Conservation (phyloP, 2,329 filamentous ascomycete species). For the Zymoseptoria passerinii region DNA sequence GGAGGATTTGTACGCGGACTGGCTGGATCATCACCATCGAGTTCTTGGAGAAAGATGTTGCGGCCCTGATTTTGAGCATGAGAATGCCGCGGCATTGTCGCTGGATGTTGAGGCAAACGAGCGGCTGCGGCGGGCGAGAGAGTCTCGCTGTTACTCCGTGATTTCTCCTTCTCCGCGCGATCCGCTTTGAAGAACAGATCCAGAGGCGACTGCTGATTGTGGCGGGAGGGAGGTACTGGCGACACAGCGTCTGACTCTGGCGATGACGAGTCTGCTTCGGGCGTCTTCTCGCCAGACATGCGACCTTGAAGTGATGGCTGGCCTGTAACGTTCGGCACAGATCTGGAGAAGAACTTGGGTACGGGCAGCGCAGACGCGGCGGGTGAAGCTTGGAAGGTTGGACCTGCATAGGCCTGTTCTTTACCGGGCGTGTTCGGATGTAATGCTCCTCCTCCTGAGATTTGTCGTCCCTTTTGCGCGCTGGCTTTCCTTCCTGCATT, state of each 20-base stretch:
- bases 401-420: constrained; percentile 67
- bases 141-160: constrained; percentile 46
- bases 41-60: constrained; percentile 59
- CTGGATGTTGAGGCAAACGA: constrained; percentile 22
- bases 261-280: constrained; percentile 41
- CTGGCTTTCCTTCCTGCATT: constrained; percentile 15
- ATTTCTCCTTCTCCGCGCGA: constrained; percentile 63
- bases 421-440: constrained; percentile 38
- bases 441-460: constrained; percentile 36
- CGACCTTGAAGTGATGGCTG: constrained; percentile 36
- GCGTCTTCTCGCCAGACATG: constrained; percentile 36
- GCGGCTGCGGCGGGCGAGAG: constrained; percentile 44
- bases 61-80: constrained; percentile 32
- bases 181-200: constrained; percentile 88
- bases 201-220: constrained; percentile 60
- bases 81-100: constrained; percentile 19
- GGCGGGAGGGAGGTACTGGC: constrained; percentile 38
- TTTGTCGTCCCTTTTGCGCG: constrained; percentile 28
- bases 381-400: constrained; percentile 90
- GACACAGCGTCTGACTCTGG: constrained; percentile 39
- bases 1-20: constrained; percentile 18
- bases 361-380: constrained; percentile 84
- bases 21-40: constrained; percentile 46
- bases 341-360: constrained; percentile 77
- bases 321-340: constrained; percentile 55